Evolutionary conservation across 257 asterid genomes (phyloP), one percentile per base, ranked within the genome.

Genomic region (Nicotiana sylvestris): DNA sequence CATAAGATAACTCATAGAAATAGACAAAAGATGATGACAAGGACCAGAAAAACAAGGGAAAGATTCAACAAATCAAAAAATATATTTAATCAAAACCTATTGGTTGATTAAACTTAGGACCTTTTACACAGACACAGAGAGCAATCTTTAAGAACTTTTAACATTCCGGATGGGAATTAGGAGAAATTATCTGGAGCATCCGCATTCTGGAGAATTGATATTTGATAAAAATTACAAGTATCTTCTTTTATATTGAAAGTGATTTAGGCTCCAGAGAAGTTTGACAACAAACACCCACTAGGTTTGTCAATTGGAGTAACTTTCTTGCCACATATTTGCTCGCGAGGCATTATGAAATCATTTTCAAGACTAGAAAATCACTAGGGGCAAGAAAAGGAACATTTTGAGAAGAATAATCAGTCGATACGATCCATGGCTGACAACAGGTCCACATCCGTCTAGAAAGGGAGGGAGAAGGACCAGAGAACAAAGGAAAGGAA

Each of bases 1-100:
- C 60, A 65, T 86, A 61, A 83, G 83, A 72, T 80, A 66, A 81
- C 78, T 30, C 29, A 46, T 27, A 51, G 39, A 76, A 76, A 76
- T 69, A 39, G 57, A 69, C 4, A 35, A 35, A 18, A 43, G 10
- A 25, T 17, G 76, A 67, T 33, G 25, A 67, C 56, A 68, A 69
- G 55, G 11, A 69, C 18, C 53, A 67, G n/a, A 80, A 39, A 64
- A 43, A 56, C n/a, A 62, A 6, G 27, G 25, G 46, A 43, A 61
- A 80, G 68, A 39, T 57, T 61, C 56, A 16, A 79, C 60, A 58
- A 58, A 35, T 37, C 16, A 39, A 68, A 8, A 39, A 37, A 2
- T 3, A 29, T 15, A 13, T 76, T 15, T 49, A 25, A 49, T 8
- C 46, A 16, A 51, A 49, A 49, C 80, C 27, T 27, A 51, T 27